phyloP scores from a whole-genome alignment of 208 protist genomes.

The Vickermania spadyakhi region DNA sequence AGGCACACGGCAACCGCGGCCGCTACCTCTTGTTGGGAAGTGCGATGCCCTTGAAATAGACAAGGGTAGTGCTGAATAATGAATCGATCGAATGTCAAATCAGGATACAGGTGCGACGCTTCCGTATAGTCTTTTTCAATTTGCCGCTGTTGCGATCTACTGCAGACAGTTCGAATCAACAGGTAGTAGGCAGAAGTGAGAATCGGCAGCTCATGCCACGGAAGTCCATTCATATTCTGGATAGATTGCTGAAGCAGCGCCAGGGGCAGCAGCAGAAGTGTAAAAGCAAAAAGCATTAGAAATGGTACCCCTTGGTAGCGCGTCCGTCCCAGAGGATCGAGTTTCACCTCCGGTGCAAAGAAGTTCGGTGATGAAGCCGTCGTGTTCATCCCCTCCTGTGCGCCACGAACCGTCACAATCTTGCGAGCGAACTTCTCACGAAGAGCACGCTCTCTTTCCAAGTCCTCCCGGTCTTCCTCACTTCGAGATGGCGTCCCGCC shows the following conservation, averaged over 20 bases:
- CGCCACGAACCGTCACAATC: slow-evolving; percentile 42
- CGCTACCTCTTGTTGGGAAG: slow-evolving; percentile 53
- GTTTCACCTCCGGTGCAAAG: not conserved
- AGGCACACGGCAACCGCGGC: slow-evolving; percentile 65
- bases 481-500: not conserved
- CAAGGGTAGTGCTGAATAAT: slow-evolving; percentile 53
- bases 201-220: slow-evolving; percentile 73
- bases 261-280: slow-evolving; percentile 38
- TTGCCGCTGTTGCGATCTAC: slow-evolving; percentile 43
- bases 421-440: slow-evolving; percentile 75
- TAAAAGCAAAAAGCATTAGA: slow-evolving; percentile 29
- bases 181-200: slow-evolving; percentile 47
- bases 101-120: slow-evolving; percentile 28
- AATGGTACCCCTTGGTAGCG: slow-evolving; percentile 62
- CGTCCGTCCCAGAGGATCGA: slow-evolving; percentile 6
- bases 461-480: slow-evolving; percentile 72
- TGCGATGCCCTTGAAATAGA: slow-evolving; percentile 71
- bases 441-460: slow-evolving; percentile 62
- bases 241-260: slow-evolving; percentile 41
- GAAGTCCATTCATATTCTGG: slow-evolving; percentile 52
- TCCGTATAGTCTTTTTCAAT: slow-evolving; percentile 71
- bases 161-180: slow-evolving; percentile 50
- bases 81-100: slow-evolving; percentile 72
- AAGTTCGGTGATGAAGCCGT: slow-evolving; percentile 3
- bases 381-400: slow-evolving; percentile 8